phyloP scores from a whole-genome alignment of 2,329 filamentous ascomycete species.

The Stagonosporopsis tanaceti region DNA sequence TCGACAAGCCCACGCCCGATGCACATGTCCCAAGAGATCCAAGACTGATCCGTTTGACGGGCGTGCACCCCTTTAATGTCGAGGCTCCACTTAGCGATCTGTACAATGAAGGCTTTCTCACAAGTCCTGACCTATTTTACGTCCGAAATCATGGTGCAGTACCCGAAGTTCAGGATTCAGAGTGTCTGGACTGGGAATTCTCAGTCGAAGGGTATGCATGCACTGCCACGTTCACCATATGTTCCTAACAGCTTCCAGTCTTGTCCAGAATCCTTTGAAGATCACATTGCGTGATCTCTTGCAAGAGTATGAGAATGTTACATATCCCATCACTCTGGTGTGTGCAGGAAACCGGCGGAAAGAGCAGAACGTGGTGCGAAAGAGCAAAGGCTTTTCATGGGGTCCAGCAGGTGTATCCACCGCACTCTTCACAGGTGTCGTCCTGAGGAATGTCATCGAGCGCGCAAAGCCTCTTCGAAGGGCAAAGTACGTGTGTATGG shows the following conservation, averaged over 20 bases:
- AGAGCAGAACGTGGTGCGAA: slow-evolving; percentile 89
- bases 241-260: slow-evolving; percentile 43
- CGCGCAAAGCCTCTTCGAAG: slow-evolving; percentile 72
- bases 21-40: slow-evolving; percentile 80
- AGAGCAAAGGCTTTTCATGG: slow-evolving; percentile 95
- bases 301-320: slow-evolving; percentile 78
- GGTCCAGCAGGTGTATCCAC: slow-evolving; percentile 87
- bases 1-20: slow-evolving; percentile 86
- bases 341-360: slow-evolving; percentile 92
- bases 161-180: slow-evolving; percentile 74
- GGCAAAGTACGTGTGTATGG: slow-evolving; percentile 87
- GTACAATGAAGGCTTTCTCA: slow-evolving; percentile 84
- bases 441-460: slow-evolving; percentile 74
- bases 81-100: slow-evolving; percentile 82
- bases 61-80: slow-evolving; percentile 89
- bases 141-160: slow-evolving; percentile 90
- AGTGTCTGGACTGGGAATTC: slow-evolving; percentile 82
- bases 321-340: slow-evolving; percentile 86
- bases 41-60: slow-evolving; percentile 84
- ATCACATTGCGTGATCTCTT: slow-evolving; percentile 77
- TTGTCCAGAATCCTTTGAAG: slow-evolving; percentile 79
- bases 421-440: slow-evolving; percentile 84
- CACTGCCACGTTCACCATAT: not conserved
- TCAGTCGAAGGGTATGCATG: slow-evolving; percentile 72
- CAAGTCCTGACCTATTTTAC: slow-evolving; percentile 87